Conservation (phyloP, 352 stramenopile genomes). For the Phytophthora melonis region DNA sequence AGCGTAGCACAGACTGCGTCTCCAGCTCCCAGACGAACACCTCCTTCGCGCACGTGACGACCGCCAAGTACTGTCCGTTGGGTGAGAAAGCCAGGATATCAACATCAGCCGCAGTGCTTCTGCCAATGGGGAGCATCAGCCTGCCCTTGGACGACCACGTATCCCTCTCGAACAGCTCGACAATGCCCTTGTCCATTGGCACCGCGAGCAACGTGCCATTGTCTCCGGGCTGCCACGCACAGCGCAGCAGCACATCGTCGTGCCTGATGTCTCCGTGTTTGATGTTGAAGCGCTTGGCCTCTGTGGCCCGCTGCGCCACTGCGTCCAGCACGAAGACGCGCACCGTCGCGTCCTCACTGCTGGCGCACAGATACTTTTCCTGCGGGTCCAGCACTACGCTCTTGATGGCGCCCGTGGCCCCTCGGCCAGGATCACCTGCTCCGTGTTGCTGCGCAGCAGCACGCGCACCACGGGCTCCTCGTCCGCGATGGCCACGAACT, state of each 20-base stretch:
- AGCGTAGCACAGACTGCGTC: constrained; percentile 59
- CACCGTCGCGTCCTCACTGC: constrained; percentile 75
- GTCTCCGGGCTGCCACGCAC: constrained; percentile 64
- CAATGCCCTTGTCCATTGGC: constrained; percentile 68
- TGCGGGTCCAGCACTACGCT: constrained; percentile 73
- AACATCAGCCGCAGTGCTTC: constrained; percentile 65
- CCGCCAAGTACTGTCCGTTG: constrained; percentile 81
- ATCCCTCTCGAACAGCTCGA: constrained; percentile 67
- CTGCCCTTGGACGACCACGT: constrained; percentile 54
- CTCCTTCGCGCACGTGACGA: constrained; percentile 73
- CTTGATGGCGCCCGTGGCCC: constrained; percentile 75
- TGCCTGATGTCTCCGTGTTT: constrained; percentile 67
- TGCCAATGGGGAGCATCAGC: constrained; percentile 67
- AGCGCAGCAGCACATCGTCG: constrained; percentile 72
- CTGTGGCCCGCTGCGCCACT: constrained; percentile 44
- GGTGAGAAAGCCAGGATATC: constrained; percentile 82
- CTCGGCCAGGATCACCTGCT: constrained; percentile 70
- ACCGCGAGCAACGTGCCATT: constrained; percentile 61
- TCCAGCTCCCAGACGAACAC: constrained; percentile 75
- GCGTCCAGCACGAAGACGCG: constrained; percentile 72
- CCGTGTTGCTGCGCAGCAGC: constrained; percentile 59
- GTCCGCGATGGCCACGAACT: constrained; percentile 75
- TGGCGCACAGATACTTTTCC: constrained; percentile 72
- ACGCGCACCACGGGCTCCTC: constrained; percentile 81
- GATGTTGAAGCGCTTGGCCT: constrained; percentile 62